Percentiles rank a stretch among this genome's conserved stretches.
Conservation (phyloP, 805 yeast species). For the Teunomyces tritomae region DNA sequence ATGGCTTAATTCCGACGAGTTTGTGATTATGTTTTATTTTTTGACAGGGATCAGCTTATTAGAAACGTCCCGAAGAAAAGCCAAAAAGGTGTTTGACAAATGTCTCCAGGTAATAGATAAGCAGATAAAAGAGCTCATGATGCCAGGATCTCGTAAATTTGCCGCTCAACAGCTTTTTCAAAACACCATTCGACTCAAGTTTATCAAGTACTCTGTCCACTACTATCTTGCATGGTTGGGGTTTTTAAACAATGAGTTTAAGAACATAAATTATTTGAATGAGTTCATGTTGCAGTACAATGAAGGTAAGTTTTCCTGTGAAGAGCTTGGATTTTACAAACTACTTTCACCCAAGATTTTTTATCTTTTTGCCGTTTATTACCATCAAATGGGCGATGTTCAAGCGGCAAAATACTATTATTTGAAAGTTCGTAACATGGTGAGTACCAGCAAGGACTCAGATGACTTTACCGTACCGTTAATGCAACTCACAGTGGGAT, state of each 20-base stretch:
- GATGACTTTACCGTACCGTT: not conserved
- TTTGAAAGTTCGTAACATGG: conserved; percentile 27
- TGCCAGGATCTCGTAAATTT: conserved; percentile 8
- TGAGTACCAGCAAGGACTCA: not conserved
- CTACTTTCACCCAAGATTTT: conserved; percentile 35
- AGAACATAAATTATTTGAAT: conserved; percentile 20
- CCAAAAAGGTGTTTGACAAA: conserved; percentile 34
- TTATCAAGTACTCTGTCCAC: conserved; percentile 23
- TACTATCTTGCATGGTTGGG: conserved; percentile 38
- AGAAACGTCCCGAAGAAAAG: conserved; percentile 32
- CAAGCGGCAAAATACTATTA: conserved; percentile 40
- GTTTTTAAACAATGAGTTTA: conserved; percentile 27
- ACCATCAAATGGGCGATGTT: conserved; percentile 37
- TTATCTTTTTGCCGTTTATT: conserved; percentile 39
- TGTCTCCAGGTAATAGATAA: conserved; percentile 33
- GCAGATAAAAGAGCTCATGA: conserved; percentile 15
- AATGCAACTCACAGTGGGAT: conserved; percentile 15
- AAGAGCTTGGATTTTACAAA: conserved; percentile 36
- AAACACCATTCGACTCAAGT: conserved; percentile 26
- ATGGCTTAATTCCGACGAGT: conserved; percentile 46
- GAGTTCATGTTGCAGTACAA: conserved; percentile 38
- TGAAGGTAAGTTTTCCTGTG: conserved; percentile 32
- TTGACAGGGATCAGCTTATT: conserved; percentile 42
- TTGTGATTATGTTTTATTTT: conserved; percentile 39
- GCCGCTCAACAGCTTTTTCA: conserved; percentile 20